Conservation (phyloP, 2,329 filamentous ascomycete genomes). For the Fusarium nelsonii region DNA sequence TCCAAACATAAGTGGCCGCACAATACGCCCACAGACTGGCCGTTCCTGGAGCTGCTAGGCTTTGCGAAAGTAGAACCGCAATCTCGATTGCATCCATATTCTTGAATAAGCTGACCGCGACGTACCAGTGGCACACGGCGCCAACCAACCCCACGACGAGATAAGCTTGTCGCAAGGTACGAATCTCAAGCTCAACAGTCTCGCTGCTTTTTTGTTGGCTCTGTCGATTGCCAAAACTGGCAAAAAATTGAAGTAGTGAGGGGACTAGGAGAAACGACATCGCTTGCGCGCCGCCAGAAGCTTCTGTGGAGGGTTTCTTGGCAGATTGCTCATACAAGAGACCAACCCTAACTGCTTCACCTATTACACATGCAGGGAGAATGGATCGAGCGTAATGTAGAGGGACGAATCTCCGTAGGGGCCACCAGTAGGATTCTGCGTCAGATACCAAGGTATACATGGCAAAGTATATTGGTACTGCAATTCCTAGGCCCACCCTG, state of each 20-base stretch:
- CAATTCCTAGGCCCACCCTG: not conserved
- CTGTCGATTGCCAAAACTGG: not conserved
- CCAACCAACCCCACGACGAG: not conserved
- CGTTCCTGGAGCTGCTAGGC: fast-evolving
- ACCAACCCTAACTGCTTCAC: not conserved
- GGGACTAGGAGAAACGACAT: not conserved
- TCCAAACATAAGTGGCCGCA: not conserved
- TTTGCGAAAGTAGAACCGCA: not conserved
- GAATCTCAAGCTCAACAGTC: not conserved
- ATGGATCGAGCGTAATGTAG: not conserved
- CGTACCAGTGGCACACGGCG: not conserved
- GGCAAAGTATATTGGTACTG: not conserved
- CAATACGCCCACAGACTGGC: fast-evolving
- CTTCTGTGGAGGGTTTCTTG: no score
- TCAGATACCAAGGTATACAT: constrained; percentile 2
- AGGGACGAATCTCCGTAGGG: not conserved
- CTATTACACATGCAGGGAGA: not conserved
- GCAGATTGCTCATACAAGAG: not conserved
- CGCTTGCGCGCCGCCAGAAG: not conserved
- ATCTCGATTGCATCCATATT: not conserved
- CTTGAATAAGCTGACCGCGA: not conserved
- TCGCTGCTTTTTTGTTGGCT: no score
- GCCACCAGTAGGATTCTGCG: not conserved
- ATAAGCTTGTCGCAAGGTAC: fast-evolving
- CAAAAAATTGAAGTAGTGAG: not conserved